Conservation (phyloP, 371 early-diverging fungal species). For the Zopfochytrium polystomum region DNA sequence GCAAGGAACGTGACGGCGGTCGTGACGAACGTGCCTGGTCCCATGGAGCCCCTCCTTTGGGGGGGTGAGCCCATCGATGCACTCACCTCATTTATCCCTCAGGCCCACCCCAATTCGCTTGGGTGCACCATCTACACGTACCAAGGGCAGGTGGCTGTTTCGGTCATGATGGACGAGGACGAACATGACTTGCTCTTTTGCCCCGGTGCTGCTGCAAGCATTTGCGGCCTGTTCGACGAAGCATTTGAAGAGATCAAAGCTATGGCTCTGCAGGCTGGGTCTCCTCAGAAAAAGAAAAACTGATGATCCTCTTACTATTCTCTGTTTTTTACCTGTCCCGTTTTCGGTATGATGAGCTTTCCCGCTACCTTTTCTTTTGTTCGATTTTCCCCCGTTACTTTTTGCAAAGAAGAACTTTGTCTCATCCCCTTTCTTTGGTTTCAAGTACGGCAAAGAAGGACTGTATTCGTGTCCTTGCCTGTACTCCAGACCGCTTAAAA, state of each 20-base stretch:
- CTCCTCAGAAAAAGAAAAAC: too few relatives aligned
- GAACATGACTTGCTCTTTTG: slow-evolving; percentile 15
- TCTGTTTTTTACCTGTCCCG: too few relatives aligned
- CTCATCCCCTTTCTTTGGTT: too few relatives aligned
- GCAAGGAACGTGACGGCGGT: slow-evolving; percentile 19
- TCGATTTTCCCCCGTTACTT: too few relatives aligned
- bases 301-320: too few relatives aligned
- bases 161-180: slow-evolving; percentile 26
- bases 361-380: too few relatives aligned
- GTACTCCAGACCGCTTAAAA: too few relatives aligned
- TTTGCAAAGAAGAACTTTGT: too few relatives aligned
- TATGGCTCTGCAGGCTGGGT: too few relatives aligned
- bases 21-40: slow-evolving; percentile 35
- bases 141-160: slow-evolving; percentile 23
- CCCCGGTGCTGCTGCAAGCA: slow-evolving; percentile 17
- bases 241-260: slow-evolving; percentile 20
- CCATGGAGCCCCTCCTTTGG: slow-evolving; percentile 18
- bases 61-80: slow-evolving; percentile 16
- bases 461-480: too few relatives aligned
- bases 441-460: too few relatives aligned
- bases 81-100: slow-evolving; percentile 31
- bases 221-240: slow-evolving; percentile 20
- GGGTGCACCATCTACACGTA: slow-evolving; percentile 30
- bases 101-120: slow-evolving; percentile 25
- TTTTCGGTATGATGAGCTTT: too few relatives aligned